Evolutionary conservation across 225 moss, liverwort and hornwort species (phyloP).

Genomic region (Pleurozium schreberi): DNA sequence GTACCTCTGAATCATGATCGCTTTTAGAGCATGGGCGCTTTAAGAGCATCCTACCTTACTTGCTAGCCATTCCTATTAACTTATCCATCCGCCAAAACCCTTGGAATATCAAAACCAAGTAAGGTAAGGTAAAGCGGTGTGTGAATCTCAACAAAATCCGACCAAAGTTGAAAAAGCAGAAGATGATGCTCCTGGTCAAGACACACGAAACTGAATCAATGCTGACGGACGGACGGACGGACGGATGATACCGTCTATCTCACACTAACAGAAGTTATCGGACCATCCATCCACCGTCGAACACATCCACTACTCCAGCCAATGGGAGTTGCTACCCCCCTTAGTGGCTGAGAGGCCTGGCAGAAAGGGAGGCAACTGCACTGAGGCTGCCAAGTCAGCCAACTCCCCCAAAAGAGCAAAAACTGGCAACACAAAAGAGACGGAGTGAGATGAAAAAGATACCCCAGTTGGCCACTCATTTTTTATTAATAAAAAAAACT

Average conservation of each 20-base stretch:
- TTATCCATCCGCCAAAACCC: background rate
- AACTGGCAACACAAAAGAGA: background rate
- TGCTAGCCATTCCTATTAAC: no score
- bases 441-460: background rate
- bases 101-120: background rate
- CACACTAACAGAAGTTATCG: background rate
- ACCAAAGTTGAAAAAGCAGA: background rate
- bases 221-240: background rate
- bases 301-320: background rate
- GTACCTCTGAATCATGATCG: no score
- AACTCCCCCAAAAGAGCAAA: background rate
- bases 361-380: background rate
- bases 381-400: constrained; percentile 24
- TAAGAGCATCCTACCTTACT: no score
- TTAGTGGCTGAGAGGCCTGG: background rate
- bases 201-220: background rate
- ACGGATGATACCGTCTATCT: background rate
- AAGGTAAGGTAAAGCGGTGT: background rate
- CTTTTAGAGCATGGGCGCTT: no score
- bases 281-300: background rate
- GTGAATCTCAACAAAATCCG: background rate
- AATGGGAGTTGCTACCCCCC: background rate
- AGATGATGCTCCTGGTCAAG: background rate
- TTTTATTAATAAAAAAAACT: no score
- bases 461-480: background rate